Percentiles rank a stretch among this genome's conserved stretches.
Evolutionary conservation across 495 filamentous ascomycete genomes (phyloP).

Genomic region (Trichoderma reesei): DNA sequence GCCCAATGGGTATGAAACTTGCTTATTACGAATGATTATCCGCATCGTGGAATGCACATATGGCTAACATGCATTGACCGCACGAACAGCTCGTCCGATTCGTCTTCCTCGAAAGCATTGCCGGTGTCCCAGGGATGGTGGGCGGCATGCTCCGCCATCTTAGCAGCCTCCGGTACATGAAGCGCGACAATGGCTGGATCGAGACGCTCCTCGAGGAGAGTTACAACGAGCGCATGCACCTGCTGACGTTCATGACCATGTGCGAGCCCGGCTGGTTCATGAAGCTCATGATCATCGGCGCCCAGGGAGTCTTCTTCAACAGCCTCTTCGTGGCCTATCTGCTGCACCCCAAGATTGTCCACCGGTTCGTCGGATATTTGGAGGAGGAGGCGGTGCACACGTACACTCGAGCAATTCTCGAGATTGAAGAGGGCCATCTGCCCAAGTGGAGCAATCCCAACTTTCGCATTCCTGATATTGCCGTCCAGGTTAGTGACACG

Average conservation of each 20-base stretch:
- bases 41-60: neutral
- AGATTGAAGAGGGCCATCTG: slow-evolving; percentile 74
- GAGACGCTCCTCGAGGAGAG: slow-evolving; percentile 89
- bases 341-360: slow-evolving; percentile 77
- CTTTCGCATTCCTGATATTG: slow-evolving; percentile 77
- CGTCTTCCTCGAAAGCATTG: slow-evolving; percentile 89
- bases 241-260: slow-evolving; percentile 90
- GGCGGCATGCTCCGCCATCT: slow-evolving; percentile 88
- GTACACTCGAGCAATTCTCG: slow-evolving; percentile 77
- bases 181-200: slow-evolving; percentile 96
- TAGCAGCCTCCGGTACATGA: slow-evolving; percentile 69
- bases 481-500: slow-evolving; percentile 33
- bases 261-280: slow-evolving; percentile 86
- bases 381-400: slow-evolving; percentile 97
- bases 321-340: slow-evolving; percentile 84
- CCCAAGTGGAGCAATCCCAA: slow-evolving; percentile 63
- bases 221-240: slow-evolving; percentile 95
- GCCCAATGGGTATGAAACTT: slow-evolving; percentile 32
- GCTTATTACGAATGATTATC: neutral
- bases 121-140: slow-evolving; percentile 94
- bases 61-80: slow-evolving; percentile 9
- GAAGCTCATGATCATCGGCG: slow-evolving; percentile 74
- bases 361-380: slow-evolving; percentile 93
- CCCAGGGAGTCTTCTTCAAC: slow-evolving; percentile 87
- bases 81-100: slow-evolving; percentile 56